These are phyloP conservation scores for Xylaria polymorpha DNA, from an alignment of 2,329 filamentous ascomycete species.

Conservation along the genomic window DNA sequence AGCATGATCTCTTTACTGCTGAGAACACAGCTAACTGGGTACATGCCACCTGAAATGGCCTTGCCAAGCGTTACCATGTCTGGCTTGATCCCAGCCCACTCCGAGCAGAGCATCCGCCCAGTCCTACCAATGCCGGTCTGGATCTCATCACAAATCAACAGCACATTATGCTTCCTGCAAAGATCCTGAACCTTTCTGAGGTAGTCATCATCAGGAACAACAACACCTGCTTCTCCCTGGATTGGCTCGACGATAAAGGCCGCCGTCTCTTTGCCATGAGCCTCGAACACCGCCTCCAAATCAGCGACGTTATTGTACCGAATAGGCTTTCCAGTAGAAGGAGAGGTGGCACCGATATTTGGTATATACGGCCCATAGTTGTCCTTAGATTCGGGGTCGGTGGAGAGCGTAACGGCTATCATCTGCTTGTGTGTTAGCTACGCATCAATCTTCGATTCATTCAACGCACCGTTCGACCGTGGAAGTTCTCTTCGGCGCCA, in stretches of 20 bases:
- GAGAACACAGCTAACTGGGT: constrained; percentile 95
- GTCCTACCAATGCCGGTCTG: constrained; percentile 97
- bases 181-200: constrained; percentile 81
- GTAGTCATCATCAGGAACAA: constrained; percentile 93
- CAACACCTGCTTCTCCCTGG: constrained; percentile 96
- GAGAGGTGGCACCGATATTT: constrained; percentile 81
- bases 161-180: constrained; percentile 94
- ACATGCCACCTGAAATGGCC: constrained; percentile 98
- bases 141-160: constrained; percentile 98
- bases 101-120: constrained; percentile 90
- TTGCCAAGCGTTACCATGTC: constrained; percentile 96
- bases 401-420: constrained; percentile 93
- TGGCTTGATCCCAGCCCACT: constrained; percentile 95
- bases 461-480: constrained; percentile 81
- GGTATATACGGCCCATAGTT: constrained; percentile 98
- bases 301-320: constrained; percentile 88
- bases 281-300: constrained; percentile 81
- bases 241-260: constrained; percentile 97
- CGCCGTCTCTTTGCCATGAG: constrained; percentile 85
- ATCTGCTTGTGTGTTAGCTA: constrained; percentile 66
- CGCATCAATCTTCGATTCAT: background rate
- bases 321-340: constrained; percentile 80
- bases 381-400: constrained; percentile 92
- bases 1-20: constrained; percentile 93
- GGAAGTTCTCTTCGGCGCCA: constrained; percentile 91